Conservation (phyloP, 345 rosid species). For the Aquilaria yunnanensis region DNA sequence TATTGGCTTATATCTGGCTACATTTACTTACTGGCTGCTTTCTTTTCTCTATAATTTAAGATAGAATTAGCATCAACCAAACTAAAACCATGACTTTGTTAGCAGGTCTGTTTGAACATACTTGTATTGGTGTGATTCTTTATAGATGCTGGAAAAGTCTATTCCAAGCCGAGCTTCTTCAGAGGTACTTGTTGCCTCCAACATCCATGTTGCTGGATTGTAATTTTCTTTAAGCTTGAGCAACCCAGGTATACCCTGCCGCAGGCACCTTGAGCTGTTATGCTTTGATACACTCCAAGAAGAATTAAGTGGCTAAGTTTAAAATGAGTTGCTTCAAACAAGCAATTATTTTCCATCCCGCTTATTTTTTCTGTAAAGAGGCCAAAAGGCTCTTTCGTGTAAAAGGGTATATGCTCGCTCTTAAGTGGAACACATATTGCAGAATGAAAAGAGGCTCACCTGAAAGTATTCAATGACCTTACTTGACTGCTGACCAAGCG, state of each 20-base stretch:
- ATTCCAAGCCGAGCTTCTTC: conserved; percentile 23
- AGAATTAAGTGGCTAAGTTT: background rate
- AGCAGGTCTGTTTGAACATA: conserved; percentile 8
- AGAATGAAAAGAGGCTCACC: conserved; percentile 21
- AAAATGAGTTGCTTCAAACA: background rate
- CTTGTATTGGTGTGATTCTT: conserved; percentile 22
- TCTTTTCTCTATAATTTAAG: no score
- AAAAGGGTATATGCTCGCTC: no score
- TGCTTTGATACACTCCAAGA: background rate
- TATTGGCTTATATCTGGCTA: background rate
- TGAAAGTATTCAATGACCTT: conserved; percentile 49
- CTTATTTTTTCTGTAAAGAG: no score
- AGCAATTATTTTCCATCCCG: background rate
- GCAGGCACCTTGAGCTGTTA: background rate
- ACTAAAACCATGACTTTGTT: background rate
- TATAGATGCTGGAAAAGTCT: conserved; percentile 28
- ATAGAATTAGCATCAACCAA: no score
- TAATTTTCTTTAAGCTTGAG: conserved; percentile 34
- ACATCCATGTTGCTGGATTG: conserved; percentile 58
- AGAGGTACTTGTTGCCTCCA: conserved; percentile 29
- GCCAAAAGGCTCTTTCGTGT: no score
- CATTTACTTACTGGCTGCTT: no score
- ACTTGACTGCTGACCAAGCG: conserved; percentile 43
- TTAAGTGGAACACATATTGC: background rate
- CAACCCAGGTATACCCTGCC: conserved; percentile 28